Percentiles rank a stretch among this genome's conserved stretches.
Evolutionary conservation across 495 filamentous ascomycete species (phyloP).

Genomic region (Penicillium mononematosum): DNA sequence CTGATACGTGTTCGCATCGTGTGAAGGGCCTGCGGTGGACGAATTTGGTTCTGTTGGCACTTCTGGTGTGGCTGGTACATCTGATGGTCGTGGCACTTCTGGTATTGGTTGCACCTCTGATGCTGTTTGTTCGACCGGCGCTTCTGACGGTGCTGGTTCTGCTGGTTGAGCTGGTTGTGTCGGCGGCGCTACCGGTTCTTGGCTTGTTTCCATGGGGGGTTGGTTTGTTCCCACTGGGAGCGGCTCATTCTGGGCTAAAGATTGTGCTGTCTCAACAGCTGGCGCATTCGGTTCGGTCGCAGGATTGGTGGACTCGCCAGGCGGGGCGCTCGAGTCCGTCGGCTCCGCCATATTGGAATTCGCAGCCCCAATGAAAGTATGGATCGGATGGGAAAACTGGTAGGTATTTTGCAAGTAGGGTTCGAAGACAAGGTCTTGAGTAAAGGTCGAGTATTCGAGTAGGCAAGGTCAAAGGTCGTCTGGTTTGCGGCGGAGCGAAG

Average conservation of each 20-base stretch:
- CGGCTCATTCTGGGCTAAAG: constrained; percentile 8
- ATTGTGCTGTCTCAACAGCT: constrained; percentile 18
- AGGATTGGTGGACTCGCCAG: constrained; percentile 32
- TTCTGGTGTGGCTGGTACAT: not conserved
- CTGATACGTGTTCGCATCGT: constrained; percentile 5
- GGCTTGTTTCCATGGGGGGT: constrained; percentile 3
- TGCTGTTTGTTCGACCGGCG: not conserved
- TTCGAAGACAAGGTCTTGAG: constrained; percentile 5
- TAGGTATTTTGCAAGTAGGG: not conserved
- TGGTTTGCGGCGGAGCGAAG: constrained; percentile 26
- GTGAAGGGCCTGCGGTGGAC: constrained; percentile 5
- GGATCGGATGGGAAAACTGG: not conserved
- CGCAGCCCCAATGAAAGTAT: constrained; percentile 8
- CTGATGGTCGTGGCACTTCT: not conserved
- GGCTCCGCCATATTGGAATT: constrained; percentile 37
- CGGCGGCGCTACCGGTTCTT: not conserved
- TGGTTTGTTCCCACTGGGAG: constrained; percentile 12
- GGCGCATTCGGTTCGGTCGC: constrained; percentile 26
- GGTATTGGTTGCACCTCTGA: not conserved
- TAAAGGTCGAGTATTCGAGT: constrained; percentile 12
- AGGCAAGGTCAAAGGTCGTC: constrained; percentile 27
- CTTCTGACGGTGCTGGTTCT: not conserved
- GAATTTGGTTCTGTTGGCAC: not conserved
- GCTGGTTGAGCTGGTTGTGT: not conserved
- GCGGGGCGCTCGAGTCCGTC: constrained; percentile 30